Evolutionary conservation across 106 monocot genomes (phyloP), one percentile per base, ranked within the genome.

Genomic region (Dendrobium nobile): DNA sequence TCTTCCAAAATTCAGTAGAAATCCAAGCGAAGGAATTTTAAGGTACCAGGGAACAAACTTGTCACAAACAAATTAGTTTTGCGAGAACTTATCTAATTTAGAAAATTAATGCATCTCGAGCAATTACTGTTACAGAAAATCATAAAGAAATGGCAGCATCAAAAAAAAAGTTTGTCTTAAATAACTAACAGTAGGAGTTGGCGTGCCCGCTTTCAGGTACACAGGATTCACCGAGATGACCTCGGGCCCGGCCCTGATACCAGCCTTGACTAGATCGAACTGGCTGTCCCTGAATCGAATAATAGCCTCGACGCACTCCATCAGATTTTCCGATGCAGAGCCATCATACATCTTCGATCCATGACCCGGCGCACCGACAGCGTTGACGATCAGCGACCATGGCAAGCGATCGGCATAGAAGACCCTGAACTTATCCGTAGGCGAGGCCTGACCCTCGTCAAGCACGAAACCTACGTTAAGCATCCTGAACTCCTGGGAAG

Each of bases 361-460:
- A 41, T 98, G 98, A 16, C 98, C 92, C 2, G 94, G 94, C 26
- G 78, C 18, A 16, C 98, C 98, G 13, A 16, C 75, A 1, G 94
- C 92, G 82, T 67, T 90, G 18, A 98, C 85, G 22, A 98, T 85
- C 82, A 98, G 47, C 33, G 24, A 78, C 91, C 91, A 91, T 22
- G 94, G 92, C 77, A 82, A 83, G 55, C 98, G 68, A 64, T 98
- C 98, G 0, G 92, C 94, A 67, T 92, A 95, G 77, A 98, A 98
- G 15, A 98, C 98, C 82, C 98, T 80, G 73, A 91, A 91, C 81
- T 92, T 92, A 4, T 91, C 98, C 33, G 86, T 88, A 13, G 81
- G 89, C 13, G 94, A 95, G 5, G 98, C 98, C 91, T 98, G 98
- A 43, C 94, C 98, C 74, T 95, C 98, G 37, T 94, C 94, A 9